phyloP scores from a whole-genome alignment of 2,329 filamentous ascomycete species.

The Stemphylium lycopersici region DNA sequence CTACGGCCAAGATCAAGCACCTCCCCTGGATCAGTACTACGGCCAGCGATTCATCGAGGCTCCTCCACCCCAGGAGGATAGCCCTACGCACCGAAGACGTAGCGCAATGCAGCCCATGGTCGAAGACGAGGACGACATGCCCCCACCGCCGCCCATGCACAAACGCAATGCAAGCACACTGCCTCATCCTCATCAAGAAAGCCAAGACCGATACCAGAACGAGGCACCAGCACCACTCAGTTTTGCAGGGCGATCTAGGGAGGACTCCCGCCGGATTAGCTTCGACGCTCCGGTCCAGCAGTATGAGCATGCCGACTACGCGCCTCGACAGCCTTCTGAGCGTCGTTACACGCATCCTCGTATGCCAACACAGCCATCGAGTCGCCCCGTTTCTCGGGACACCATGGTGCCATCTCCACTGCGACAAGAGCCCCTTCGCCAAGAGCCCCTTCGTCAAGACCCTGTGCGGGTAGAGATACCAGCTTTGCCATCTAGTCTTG shows the following conservation, averaged over 20 bases:
- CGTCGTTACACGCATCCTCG: slow-evolving; percentile 43
- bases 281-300: slow-evolving; percentile 37
- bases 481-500: slow-evolving; percentile 35
- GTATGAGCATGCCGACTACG: slow-evolving; percentile 33
- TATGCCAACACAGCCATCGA: slow-evolving; percentile 25
- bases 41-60: slow-evolving; percentile 41
- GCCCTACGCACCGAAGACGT: slow-evolving; percentile 53
- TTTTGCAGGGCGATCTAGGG: slow-evolving; percentile 32
- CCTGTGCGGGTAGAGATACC: slow-evolving; percentile 39
- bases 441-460: slow-evolving; percentile 41
- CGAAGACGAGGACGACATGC: slow-evolving; percentile 65
- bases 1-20: slow-evolving; percentile 29
- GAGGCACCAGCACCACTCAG: slow-evolving; percentile 45
- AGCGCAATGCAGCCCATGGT: slow-evolving; percentile 66
- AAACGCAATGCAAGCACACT: slow-evolving; percentile 43
- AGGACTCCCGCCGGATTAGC: slow-evolving; percentile 28
- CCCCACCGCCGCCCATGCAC: slow-evolving; percentile 49
- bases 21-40: slow-evolving; percentile 41
- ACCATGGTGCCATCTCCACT: slow-evolving; percentile 37
- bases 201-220: slow-evolving; percentile 27
- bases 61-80: slow-evolving; percentile 49
- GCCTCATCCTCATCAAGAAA: slow-evolving; percentile 33
- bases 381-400: slow-evolving; percentile 44
- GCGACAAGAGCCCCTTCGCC: slow-evolving; percentile 23
- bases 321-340: slow-evolving; percentile 31